A percentile compares a stretch with the other conserved stretches of the same genome.
phyloP scores from a whole-genome alignment of 805 yeast genomes.

The Hanseniaspora guilliermondii region DNA sequence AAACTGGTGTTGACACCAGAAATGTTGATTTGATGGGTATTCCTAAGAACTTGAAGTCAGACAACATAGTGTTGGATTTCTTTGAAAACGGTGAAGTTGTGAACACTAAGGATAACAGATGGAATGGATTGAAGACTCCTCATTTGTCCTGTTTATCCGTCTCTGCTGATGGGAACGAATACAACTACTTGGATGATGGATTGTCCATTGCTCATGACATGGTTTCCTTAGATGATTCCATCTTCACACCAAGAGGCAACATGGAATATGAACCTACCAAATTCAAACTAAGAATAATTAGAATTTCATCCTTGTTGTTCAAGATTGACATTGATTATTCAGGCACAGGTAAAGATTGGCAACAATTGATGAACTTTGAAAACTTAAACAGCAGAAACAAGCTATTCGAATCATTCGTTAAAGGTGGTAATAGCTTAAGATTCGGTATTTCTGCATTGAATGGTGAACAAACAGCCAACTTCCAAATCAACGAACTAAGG shows the following conservation, averaged over 20 bases:
- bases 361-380: slow-evolving; percentile 12
- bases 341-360: slow-evolving; percentile 13
- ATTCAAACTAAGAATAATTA: slow-evolving; percentile 14
- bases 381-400: slow-evolving; percentile 11
- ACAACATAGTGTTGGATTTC: slow-evolving; percentile 14
- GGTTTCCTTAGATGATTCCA: neutral
- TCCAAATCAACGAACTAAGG: slow-evolving; percentile 12
- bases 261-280: slow-evolving; percentile 8
- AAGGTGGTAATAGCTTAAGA: slow-evolving; percentile 9
- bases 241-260: slow-evolving; percentile 3
- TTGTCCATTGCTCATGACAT: slow-evolving; percentile 14
- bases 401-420: slow-evolving; percentile 10
- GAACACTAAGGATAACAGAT: slow-evolving; percentile 2
- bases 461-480: slow-evolving; percentile 14
- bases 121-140: slow-evolving; percentile 13
- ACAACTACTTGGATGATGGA: slow-evolving; percentile 13
- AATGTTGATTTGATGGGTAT: slow-evolving; percentile 15
- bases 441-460: slow-evolving; percentile 14
- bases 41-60: slow-evolving; percentile 13
- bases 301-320: slow-evolving; percentile 10
- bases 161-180: slow-evolving; percentile 10
- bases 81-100: slow-evolving; percentile 13
- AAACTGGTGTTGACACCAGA: slow-evolving; percentile 13
- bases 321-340: slow-evolving; percentile 14
- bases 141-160: slow-evolving; percentile 11